Base-by-base conservation (phyloP, 208 protist genomes). In the Crithidia bombi region DNA sequence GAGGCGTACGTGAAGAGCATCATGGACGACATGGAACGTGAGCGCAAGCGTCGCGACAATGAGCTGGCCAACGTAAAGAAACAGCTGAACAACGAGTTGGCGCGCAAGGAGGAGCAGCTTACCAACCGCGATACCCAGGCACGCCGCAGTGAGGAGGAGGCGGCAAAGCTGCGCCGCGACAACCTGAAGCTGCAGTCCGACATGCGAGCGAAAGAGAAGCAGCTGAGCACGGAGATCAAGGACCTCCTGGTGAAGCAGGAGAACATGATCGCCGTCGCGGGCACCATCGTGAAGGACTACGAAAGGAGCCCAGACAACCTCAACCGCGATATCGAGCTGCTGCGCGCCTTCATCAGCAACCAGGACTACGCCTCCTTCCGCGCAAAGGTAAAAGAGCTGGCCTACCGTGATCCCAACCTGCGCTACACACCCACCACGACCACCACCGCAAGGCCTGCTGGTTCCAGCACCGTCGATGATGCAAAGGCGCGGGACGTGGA, bases 121-220 rank as follows among this genome's bases (percentile, higher is more conserved):
- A 49, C 55, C n/a, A 73, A 73, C 46, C 79, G 83, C 56, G 80
- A 86, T 28, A 51, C 62, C 12, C 70, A 80, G 69, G 47, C 54
- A 0, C 76, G 69, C 15, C 52, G 72, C 7, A 19, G 75, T 35
- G 81, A 87, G 50, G 52, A 80, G 15, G 78, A 90, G 30, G 49
- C 76, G 4, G 62, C 59, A 17, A 68, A 63, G 30, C 51, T 82
- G 58, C 76, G 76, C 43, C 59, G 54, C 35, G 76, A 82, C 55
- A 82, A 82, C 61, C 23, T 82, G 28, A 67, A 68, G 58, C 49
- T 82, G 28, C 63, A 71, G 57, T 58, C 56, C 1, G 75, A 81
- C 2, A 12, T 54, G 58, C 49, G 63, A 0, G 43, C 57, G n/a
- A 72, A 44, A 47, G 69, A 69, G 41, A 46, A 59, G 44, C 63